Conservation (phyloP, 768 basidiomycete species). For the Psilocybe sp. region DNA sequence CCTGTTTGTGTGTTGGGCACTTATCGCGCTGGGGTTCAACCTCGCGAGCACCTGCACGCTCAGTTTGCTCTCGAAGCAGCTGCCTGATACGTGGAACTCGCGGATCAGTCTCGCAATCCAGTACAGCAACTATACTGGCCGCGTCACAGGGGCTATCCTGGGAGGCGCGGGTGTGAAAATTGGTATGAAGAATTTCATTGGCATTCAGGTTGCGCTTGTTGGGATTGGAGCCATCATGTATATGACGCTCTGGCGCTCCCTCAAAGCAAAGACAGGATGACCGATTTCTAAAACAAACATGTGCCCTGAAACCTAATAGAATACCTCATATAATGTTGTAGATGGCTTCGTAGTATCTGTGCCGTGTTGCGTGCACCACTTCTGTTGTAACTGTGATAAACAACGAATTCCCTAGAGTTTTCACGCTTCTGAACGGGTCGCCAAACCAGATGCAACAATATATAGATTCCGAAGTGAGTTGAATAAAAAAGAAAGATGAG, state of each 20-base stretch:
- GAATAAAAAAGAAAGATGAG: too few relatives aligned
- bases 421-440: too few relatives aligned
- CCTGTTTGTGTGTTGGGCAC: constrained; percentile 51
- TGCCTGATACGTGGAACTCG: constrained; percentile 61
- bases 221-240: constrained; percentile 57
- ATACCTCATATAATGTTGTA: too few relatives aligned
- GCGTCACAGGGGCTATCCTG: constrained; percentile 64
- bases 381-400: too few relatives aligned
- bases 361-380: too few relatives aligned
- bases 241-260: constrained; percentile 53
- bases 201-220: constrained; percentile 58
- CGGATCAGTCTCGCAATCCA: constrained; percentile 58
- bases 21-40: constrained; percentile 71
- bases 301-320: too few relatives aligned
- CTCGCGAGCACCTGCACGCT: constrained; percentile 68
- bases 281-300: not conserved
- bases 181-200: constrained; percentile 61
- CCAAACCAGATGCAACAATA: too few relatives aligned
- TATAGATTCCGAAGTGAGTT: too few relatives aligned
- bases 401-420: too few relatives aligned
- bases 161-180: constrained; percentile 59
- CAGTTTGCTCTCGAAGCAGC: constrained; percentile 65
- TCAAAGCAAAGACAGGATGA: constrained; percentile 66
- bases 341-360: too few relatives aligned
- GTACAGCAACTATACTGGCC: constrained; percentile 67